These are phyloP conservation scores for Stemphylium vesicarium DNA, from an alignment of 2,329 filamentous ascomycete genomes.

Conservation along the genomic window DNA sequence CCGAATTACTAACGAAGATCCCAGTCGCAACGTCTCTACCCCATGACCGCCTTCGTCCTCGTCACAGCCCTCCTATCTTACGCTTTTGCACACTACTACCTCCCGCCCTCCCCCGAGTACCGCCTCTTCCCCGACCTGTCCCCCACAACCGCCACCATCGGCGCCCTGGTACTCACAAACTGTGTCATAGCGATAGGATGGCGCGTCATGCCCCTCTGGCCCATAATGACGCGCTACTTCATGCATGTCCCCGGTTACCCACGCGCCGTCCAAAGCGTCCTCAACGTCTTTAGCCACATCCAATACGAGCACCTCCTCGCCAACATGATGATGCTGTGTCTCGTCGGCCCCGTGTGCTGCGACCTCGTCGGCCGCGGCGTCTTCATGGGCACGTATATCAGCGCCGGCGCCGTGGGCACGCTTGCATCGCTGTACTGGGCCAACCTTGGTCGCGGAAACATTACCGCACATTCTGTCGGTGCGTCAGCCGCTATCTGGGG, in stretches of 20 bases:
- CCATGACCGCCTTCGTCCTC: constrained; percentile 45
- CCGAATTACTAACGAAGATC: not conserved
- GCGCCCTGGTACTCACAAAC: constrained; percentile 67
- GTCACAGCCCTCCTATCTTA: constrained; percentile 32
- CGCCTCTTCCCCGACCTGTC: constrained; percentile 46
- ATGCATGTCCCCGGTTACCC: constrained; percentile 60
- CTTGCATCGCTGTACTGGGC: constrained; percentile 42
- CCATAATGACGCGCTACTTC: constrained; percentile 68
- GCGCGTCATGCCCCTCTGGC: constrained; percentile 70
- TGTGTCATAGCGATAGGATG: constrained; percentile 63
- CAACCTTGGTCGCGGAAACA: constrained; percentile 37
- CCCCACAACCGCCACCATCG: constrained; percentile 57
- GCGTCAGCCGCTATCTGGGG: constrained; percentile 46
- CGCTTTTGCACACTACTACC: constrained; percentile 43
- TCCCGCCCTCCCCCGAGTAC: constrained; percentile 34
- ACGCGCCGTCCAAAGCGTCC: constrained; percentile 65
- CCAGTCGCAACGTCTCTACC: constrained; percentile 44
- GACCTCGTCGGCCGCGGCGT: constrained; percentile 45
- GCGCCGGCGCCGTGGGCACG: constrained; percentile 43
- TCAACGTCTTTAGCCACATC: constrained; percentile 74
- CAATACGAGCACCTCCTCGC: constrained; percentile 60
- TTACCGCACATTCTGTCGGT: constrained; percentile 40
- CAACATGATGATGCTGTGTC: constrained; percentile 71
- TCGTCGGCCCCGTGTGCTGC: constrained; percentile 63
- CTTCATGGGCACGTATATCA: constrained; percentile 46